Evolutionary conservation across 2,329 filamentous ascomycete species (phyloP).

Genomic region (Talaromyces islandicus): DNA sequence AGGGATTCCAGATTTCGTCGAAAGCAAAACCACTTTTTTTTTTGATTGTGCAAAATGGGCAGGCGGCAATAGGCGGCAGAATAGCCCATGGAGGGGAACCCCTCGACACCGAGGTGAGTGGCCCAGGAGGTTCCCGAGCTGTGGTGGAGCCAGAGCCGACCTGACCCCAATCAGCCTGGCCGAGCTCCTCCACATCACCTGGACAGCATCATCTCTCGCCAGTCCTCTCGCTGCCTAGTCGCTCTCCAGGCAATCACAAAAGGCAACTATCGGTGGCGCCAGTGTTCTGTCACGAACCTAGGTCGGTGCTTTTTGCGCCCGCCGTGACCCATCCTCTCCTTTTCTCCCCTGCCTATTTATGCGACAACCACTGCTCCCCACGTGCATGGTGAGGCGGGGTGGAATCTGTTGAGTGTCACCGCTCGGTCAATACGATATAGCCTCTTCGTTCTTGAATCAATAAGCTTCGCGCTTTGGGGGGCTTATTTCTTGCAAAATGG

Average conservation of each 20-base stretch:
- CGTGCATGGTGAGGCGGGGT: constrained; percentile 14
- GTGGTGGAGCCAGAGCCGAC: neutral
- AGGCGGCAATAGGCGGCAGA: constrained; percentile 6
- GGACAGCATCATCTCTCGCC: neutral
- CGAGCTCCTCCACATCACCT: constrained; percentile 4
- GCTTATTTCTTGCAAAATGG: constrained; percentile 41
- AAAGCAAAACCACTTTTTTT: neutral
- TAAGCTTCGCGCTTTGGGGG: neutral
- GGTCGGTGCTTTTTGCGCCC: neutral
- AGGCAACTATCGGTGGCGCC: neutral
- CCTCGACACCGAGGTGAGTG: neutral
- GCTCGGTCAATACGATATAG: neutral
- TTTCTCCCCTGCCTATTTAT: neutral
- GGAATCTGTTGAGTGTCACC: constrained; percentile 1
- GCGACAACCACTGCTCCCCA: neutral
- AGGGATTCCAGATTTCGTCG: neutral
- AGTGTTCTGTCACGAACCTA: neutral
- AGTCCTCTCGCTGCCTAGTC: neutral
- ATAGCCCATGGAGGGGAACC: neutral
- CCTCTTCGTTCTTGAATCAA: neutral
- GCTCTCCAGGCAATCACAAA: neutral
- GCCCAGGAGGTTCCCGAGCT: neutral
- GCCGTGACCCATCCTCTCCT: neutral
- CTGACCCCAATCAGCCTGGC: neutral
- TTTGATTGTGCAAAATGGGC: neutral